phyloP scores from a whole-genome alignment of 1,284 basidiomycete species.

The Papiliotrema laurentii region DNA sequence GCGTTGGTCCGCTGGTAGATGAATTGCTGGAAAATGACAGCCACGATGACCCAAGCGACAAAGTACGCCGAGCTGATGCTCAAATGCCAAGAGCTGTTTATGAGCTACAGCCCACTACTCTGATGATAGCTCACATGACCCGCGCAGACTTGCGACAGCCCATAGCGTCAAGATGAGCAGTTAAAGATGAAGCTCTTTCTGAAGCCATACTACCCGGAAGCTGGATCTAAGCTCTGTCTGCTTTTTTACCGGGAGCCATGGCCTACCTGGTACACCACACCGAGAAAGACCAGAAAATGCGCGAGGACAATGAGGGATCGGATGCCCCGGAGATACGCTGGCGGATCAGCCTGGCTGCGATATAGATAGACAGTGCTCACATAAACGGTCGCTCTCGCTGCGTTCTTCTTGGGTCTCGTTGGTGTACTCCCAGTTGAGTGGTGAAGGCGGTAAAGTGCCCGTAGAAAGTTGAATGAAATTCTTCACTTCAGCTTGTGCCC shows the following conservation, averaged over 20 bases:
- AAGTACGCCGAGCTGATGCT: constrained; percentile 58
- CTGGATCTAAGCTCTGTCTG: constrained; percentile 7
- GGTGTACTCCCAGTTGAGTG: constrained; percentile 67
- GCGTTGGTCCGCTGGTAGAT: constrained; percentile 62
- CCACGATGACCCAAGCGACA: constrained; percentile 63
- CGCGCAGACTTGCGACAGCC: constrained; percentile 64
- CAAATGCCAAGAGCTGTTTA: constrained; percentile 61
- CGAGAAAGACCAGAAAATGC: constrained; percentile 62
- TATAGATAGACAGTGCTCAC: constrained; percentile 46
- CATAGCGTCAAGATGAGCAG: constrained; percentile 68
- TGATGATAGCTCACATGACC: constrained; percentile 51
- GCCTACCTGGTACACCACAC: constrained; percentile 64
- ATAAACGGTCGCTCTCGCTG: constrained; percentile 54
- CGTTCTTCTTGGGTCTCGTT: constrained; percentile 63
- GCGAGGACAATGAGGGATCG: constrained; percentile 61
- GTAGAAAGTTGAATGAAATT: constrained; percentile 64
- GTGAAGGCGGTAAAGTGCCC: constrained; percentile 53
- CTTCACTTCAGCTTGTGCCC: constrained; percentile 35
- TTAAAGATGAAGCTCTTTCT: constrained; percentile 60
- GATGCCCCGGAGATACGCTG: constrained; percentile 61
- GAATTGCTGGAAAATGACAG: constrained; percentile 59
- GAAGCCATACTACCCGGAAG: constrained; percentile 59
- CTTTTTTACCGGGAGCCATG: not conserved
- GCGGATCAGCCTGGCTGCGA: constrained; percentile 4
- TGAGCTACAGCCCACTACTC: not conserved